Base-by-base conservation (phyloP, 2,329 filamentous ascomycete species). In the Penicillium sp. region DNA sequence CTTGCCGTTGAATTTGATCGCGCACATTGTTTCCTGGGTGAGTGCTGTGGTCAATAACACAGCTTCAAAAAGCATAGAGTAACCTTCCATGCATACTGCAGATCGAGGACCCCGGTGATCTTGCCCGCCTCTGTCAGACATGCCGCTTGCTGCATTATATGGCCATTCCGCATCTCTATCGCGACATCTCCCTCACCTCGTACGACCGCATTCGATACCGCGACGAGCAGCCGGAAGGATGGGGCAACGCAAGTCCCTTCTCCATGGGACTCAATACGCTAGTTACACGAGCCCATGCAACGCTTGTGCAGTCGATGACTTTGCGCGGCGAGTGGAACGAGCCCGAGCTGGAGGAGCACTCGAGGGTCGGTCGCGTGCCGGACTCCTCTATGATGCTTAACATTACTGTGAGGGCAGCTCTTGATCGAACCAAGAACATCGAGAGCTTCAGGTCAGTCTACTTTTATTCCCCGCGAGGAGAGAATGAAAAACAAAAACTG, bases 301-400 rank as follows among this genome's bases (percentile, higher is more conserved):
- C 74, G 16, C 75, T 85, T 47, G 80, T 86, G 20, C 74, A 75
- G 58, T 76, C 75, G 20, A 77, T 85, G 58, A 71, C 74, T 2
- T 62, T 86, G 35, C 70, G 75, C 30, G 84, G 84, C 21, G 75
- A 83, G 24, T 86, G 81, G 81, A 77, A 76, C 54, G 83, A 85
- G 63, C 71, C 77, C 51, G 81, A 83, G 52, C 63, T 81, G 21
- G 80, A 84, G 52, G 82, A 85, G 60, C 81, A 83, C 67, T 78
- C 80, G 56, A 79, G 78, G 52, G 72, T 75, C 47, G 83, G 83
- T 0, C 74, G 83, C 38, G 80, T 86, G 53, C 82, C 83, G n/a
- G 83, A 86, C 69, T 83, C 80, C 46, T 81, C 78, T 38, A 85
- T 86, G 81, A 78, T 87, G 75, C 71, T 86, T 64, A 85, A 84